A percentile compares a stretch with the other conserved stretches of the same genome.
These are phyloP conservation scores for Ochetophila trinervis DNA, from an alignment of 306 rosid genomes.

Conservation along the genomic window DNA sequence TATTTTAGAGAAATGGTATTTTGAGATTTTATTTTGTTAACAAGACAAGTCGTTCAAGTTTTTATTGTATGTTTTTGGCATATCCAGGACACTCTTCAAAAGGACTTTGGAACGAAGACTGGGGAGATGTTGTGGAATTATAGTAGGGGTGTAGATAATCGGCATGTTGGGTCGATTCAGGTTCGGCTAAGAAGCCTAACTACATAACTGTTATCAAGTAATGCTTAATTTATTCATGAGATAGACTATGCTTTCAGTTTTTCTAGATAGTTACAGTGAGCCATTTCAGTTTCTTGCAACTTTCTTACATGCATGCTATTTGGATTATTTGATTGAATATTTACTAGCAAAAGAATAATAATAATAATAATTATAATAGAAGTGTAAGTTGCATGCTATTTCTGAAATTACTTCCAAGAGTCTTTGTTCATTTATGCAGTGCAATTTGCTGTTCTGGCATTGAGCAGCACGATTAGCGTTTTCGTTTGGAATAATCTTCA, in stretches of 20 bases:
- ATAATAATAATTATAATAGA: not conserved
- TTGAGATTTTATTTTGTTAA: not conserved
- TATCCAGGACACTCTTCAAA: constrained; percentile 72
- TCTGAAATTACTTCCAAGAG: not conserved
- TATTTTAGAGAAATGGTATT: not conserved
- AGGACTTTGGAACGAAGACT: constrained; percentile 74
- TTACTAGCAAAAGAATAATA: too few relatives aligned
- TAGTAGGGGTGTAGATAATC: constrained; percentile 86
- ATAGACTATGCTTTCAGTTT: too few relatives aligned
- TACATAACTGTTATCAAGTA: constrained; percentile 20
- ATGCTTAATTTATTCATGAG: not conserved
- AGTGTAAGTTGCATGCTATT: not conserved
- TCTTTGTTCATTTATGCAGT: not conserved
- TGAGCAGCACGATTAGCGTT: not conserved
- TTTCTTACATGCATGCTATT: too few relatives aligned
- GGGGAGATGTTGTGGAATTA: constrained; percentile 92
- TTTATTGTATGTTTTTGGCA: constrained; percentile 20
- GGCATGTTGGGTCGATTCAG: constrained; percentile 79
- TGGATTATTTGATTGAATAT: too few relatives aligned
- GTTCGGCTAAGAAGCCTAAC: constrained; percentile 38
- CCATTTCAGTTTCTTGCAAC: too few relatives aligned
- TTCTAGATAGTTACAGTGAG: too few relatives aligned
- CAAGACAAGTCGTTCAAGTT: constrained; percentile 25
- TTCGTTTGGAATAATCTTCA: not conserved
- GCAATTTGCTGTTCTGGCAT: not conserved